phyloP scores from a whole-genome alignment of 371 early-diverging fungal genomes.

The Mucor sp. region DNA sequence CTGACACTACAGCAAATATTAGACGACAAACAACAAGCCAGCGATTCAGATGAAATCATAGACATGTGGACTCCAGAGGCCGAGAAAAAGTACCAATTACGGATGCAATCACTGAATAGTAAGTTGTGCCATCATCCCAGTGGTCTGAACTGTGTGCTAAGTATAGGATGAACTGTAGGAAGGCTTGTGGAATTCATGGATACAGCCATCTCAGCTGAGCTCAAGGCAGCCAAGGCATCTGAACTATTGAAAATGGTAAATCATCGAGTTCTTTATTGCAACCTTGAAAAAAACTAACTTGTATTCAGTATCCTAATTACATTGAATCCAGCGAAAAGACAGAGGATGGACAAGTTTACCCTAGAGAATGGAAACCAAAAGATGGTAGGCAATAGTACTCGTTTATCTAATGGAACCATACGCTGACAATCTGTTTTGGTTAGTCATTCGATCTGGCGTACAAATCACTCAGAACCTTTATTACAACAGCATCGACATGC shows the following conservation, averaged over 20 bases:
- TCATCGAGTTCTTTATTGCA: no score
- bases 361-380: slow-evolving; percentile 46
- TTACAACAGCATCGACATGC: slow-evolving; percentile 35
- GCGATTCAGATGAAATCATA: not conserved
- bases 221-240: slow-evolving; percentile 41
- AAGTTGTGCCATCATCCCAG: not conserved
- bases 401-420: no score
- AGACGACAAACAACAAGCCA: slow-evolving; percentile 17
- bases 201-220: slow-evolving; percentile 46
- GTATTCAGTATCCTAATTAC: slow-evolving; percentile 41
- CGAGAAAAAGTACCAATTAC: slow-evolving; percentile 27
- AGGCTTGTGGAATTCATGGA: slow-evolving; percentile 36
- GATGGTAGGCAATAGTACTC: slow-evolving; percentile 38
- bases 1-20: slow-evolving; percentile 35
- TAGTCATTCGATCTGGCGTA: slow-evolving; percentile 40
- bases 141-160: not conserved
- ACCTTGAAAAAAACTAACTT: no score
- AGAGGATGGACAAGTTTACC: slow-evolving; percentile 21
- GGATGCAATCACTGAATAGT: slow-evolving; percentile 32
- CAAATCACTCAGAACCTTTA: slow-evolving; percentile 37
- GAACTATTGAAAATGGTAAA: slow-evolving; percentile 50
- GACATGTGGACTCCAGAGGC: slow-evolving; percentile 44
- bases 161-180: not conserved
- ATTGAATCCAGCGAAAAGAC: slow-evolving; percentile 14
- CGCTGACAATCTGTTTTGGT: not conserved